phyloP scores from a whole-genome alignment of 1,284 basidiomycete species.

The Thecaphora thlaspeos region DNA sequence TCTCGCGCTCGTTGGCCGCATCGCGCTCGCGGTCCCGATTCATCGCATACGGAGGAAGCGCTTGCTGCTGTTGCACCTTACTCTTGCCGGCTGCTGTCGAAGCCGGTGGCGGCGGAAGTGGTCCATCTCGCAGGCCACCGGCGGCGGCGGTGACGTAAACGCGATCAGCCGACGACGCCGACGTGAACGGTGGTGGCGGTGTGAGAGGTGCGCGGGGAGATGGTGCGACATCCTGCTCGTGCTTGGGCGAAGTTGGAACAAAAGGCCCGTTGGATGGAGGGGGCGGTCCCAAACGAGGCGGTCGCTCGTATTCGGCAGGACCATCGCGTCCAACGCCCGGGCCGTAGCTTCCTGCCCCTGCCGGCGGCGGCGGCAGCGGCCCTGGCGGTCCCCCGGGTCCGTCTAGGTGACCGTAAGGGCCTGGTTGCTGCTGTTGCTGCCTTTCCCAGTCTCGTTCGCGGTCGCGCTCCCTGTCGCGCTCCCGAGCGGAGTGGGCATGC shows the following conservation, averaged over 20 bases:
- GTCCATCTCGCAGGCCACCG: too few relatives aligned
- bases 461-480: not conserved
- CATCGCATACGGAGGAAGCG: conserved; percentile 11
- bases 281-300: conserved; percentile 15
- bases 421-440: too few relatives aligned
- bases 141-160: too few relatives aligned
- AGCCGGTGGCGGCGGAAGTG: too few relatives aligned
- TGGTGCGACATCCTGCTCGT: conserved; percentile 10
- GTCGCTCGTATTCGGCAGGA: conserved; percentile 24
- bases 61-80: conserved; percentile 15
- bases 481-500: not conserved
- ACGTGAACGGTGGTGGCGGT: too few relatives aligned
- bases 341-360: conserved; percentile 8
- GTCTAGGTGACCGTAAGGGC: too few relatives aligned
- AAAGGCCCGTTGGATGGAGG: conserved; percentile 12
- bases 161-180: too few relatives aligned
- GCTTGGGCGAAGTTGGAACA: conserved; percentile 12
- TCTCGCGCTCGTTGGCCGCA: conserved; percentile 11
- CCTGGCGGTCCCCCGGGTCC: conserved; percentile 1
- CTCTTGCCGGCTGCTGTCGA: conserved; percentile 18
- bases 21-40: conserved; percentile 22
- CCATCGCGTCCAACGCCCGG: conserved; percentile 1
- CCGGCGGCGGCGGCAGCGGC: conserved; percentile 16
- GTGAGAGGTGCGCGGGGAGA: too few relatives aligned
- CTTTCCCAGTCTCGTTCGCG: not conserved